Evolutionary conservation across 345 rosid species (phyloP), one percentile per base, ranked within the genome.

Genomic region (Isatis tinctoria): DNA sequence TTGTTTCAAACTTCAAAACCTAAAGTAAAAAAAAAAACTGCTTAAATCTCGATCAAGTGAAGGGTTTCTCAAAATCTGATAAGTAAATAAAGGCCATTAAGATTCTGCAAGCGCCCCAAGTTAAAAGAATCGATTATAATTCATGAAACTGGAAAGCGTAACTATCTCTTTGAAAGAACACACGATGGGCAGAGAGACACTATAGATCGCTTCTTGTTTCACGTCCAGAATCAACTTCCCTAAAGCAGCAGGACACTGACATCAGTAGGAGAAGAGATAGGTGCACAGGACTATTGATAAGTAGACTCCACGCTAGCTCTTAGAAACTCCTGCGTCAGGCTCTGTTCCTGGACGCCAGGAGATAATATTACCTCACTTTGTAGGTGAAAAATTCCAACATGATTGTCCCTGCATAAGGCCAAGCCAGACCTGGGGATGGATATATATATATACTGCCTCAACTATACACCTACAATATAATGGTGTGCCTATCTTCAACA

Each of bases 381-480:
- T 30, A 32, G 48, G 69, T 58, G 32, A 39, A 36, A 5, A 5
- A 28, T 49, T 48, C 61, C 74, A 32, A 40, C 47, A 10, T 10
- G 49, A 62, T 9, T 67, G 26, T 71, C 67, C 76, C 76, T 76
- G 67, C 80, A 53, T 24, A 30, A 40, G 64, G 67, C 44, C 57
- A 74, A 35, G 49, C 65, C 48, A 47, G 27, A 54, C 47, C 78
- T 57, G 18, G 49, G 78, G 33, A 45, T 24, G 17, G 35, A 52
- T 33, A 17, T 17, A 6, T 53, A 6, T 47, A 47, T 17, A 47
- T 18, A 47, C 6, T 51, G 28, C 47, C 32, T 54, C 63, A 8
- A 51, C 63, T 39, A 39, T 17, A 52, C 48, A 18, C 54, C 71
- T 45, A 63, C 60, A 56, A 28, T 56, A 17, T 24, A 58, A 18